Conservation (phyloP, 2,329 filamentous ascomycete species). For the Ophiostoma tasmaniense region DNA sequence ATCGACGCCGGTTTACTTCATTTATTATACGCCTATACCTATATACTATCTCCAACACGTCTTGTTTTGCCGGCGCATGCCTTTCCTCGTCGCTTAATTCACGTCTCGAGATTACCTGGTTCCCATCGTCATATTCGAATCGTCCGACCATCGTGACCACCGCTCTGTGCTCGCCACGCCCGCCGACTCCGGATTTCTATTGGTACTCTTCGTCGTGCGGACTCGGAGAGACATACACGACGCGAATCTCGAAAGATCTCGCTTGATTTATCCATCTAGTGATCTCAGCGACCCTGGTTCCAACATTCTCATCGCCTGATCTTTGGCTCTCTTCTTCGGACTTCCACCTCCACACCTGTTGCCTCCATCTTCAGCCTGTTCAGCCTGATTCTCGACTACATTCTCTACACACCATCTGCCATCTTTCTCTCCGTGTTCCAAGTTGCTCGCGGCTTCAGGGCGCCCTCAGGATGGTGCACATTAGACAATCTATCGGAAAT, state of each 20-base stretch:
- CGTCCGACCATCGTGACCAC: slow-evolving; percentile 3
- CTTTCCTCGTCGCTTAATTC: not conserved
- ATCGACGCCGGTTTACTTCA: not conserved
- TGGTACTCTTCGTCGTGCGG: not conserved
- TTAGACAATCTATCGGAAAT: slow-evolving; percentile 41
- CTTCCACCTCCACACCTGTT: not conserved
- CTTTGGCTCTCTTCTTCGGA: not conserved
- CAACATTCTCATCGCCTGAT: not conserved
- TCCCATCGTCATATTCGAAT: not conserved
- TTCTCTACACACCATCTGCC: not conserved
- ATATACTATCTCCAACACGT: not conserved
- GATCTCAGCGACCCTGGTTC: not conserved
- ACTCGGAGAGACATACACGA: not conserved
- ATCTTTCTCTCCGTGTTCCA: not conserved
- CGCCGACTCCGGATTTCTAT: not conserved
- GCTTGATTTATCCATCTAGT: not conserved
- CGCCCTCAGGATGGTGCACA: slow-evolving; percentile 54
- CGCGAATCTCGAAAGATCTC: not conserved
- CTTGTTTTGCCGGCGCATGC: not conserved
- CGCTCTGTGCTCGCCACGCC: not conserved
- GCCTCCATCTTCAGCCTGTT: not conserved
- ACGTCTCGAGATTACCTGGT: not conserved
- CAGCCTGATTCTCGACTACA: not conserved
- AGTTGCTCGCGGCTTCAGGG: slow-evolving; percentile 23
- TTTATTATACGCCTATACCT: not conserved